A percentile compares a stretch with the other conserved stretches of the same genome.
These are phyloP conservation scores for Podaxis sp. DNA, from an alignment of 768 basidiomycete genomes.

Conservation along the genomic window DNA sequence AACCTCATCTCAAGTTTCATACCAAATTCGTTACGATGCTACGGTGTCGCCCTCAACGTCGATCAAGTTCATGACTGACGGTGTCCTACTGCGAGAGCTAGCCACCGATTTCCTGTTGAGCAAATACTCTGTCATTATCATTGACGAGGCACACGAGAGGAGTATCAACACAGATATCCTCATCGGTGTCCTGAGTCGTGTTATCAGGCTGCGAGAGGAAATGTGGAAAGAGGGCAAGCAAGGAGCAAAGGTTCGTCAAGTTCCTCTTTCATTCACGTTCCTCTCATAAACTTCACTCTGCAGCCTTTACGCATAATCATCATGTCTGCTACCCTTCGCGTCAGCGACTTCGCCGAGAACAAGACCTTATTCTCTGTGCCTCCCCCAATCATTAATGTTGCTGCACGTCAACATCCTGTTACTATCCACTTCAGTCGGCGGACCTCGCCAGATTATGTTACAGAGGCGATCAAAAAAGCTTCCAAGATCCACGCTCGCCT, in stretches of 20 bases:
- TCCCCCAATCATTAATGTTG: constrained; percentile 90
- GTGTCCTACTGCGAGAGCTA: constrained; percentile 91
- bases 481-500: constrained; percentile 89
- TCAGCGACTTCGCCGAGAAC: constrained; percentile 91
- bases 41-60: constrained; percentile 87
- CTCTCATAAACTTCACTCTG: constrained; percentile 8
- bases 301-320: constrained; percentile 91
- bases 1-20: constrained; percentile 79
- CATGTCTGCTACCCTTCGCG: constrained; percentile 97
- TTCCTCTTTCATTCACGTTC: background rate
- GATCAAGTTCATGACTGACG: constrained; percentile 99
- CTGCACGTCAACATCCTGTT: constrained; percentile 92
- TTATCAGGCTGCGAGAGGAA: constrained; percentile 85
- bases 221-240: constrained; percentile 83
- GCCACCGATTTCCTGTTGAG: constrained; percentile 91
- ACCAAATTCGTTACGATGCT: constrained; percentile 97
- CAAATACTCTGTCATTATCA: constrained; percentile 92
- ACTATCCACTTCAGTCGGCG: constrained; percentile 90
- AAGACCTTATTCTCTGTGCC: constrained; percentile 73
- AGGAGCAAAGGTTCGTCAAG: constrained; percentile 56
- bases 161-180: constrained; percentile 98
- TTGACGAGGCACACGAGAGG: constrained; percentile 97
- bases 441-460: constrained; percentile 85
- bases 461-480: constrained; percentile 87
- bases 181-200: constrained; percentile 94